These are phyloP conservation scores for Trichophyton mentagrophytes DNA, from an alignment of 2,329 filamentous ascomycete species.

Conservation along the genomic window DNA sequence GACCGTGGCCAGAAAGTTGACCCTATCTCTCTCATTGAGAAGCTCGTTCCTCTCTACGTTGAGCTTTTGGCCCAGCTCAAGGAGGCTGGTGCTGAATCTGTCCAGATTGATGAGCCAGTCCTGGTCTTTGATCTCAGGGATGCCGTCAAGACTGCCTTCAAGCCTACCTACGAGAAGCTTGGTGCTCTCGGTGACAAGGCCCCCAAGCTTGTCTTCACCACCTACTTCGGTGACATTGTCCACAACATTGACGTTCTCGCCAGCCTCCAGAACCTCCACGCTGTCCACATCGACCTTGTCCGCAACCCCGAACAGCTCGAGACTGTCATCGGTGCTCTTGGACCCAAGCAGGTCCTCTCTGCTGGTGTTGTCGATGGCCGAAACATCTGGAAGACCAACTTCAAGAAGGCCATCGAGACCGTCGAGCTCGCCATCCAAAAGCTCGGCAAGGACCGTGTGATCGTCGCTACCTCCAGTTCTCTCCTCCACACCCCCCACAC, in stretches of 20 bases:
- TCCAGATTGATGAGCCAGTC: constrained; percentile 96
- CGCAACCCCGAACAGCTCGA: constrained; percentile 97
- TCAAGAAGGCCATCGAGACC: constrained; percentile 83
- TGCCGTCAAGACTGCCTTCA: constrained; percentile 93
- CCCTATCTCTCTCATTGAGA: constrained; percentile 85
- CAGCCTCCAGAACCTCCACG: constrained; percentile 59
- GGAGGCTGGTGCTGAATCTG: constrained; percentile 85
- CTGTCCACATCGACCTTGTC: constrained; percentile 88
- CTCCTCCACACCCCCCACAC: constrained; percentile 98
- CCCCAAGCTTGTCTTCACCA: constrained; percentile 80
- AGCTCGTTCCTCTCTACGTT: constrained; percentile 87
- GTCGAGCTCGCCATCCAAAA: constrained; percentile 86
- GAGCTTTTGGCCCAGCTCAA: constrained; percentile 89
- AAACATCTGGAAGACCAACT: constrained; percentile 99
- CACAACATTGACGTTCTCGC: constrained; percentile 93
- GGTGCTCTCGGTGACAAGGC: constrained; percentile 57
- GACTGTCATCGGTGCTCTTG: constrained; percentile 67
- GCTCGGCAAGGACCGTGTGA: constrained; percentile 93
- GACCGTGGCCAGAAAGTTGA: constrained; percentile 88
- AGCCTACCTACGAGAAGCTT: constrained; percentile 90
- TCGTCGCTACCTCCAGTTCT: constrained; percentile 92
- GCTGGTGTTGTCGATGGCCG: constrained; percentile 95
- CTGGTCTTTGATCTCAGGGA: constrained; percentile 86
- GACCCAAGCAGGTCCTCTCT: constrained; percentile 79
- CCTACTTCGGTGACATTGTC: constrained; percentile 98